Evolutionary conservation across 1,139 yeast species (phyloP).

Genomic region (Yamadazyma songkhlaensis): DNA sequence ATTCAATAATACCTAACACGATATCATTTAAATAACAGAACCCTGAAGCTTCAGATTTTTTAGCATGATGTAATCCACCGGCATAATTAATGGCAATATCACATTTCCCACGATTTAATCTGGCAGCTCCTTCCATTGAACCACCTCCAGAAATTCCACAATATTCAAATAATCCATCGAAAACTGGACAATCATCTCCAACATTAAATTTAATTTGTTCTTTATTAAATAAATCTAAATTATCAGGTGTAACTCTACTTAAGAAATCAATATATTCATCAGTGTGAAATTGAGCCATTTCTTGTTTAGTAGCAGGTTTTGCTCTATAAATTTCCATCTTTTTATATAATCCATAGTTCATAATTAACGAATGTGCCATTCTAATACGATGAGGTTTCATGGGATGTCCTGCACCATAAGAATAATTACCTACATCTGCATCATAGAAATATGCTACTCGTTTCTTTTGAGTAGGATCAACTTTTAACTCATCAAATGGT

Average conservation of each 20-base stretch:
- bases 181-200: constrained; percentile 72
- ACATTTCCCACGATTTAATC: constrained; percentile 77
- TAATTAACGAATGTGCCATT: constrained; percentile 95
- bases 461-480: constrained; percentile 39
- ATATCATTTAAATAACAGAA: constrained; percentile 95
- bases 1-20: constrained; percentile 79
- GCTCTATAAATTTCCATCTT: constrained; percentile 97
- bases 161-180: constrained; percentile 91
- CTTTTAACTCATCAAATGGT: constrained; percentile 47
- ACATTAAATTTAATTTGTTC: constrained; percentile 95
- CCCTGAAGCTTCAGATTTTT: constrained; percentile 90
- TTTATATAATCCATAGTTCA: constrained; percentile 95
- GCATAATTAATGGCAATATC: constrained; percentile 98
- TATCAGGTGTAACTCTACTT: constrained; percentile 92
- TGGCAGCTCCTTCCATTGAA: constrained; percentile 86
- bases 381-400: constrained; percentile 98
- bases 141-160: constrained; percentile 89
- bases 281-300: constrained; percentile 97
- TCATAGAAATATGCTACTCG: constrained; percentile 49
- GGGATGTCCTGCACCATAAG: constrained; percentile 98
- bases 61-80: constrained; percentile 97
- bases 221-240: constrained; percentile 83
- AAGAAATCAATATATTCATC: constrained; percentile 95
- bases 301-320: constrained; percentile 97
- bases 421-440: constrained; percentile 94